Evolutionary conservation across 176 grass and related monocot species (phyloP).

Genomic region (Eremochloa ophiuroides): DNA sequence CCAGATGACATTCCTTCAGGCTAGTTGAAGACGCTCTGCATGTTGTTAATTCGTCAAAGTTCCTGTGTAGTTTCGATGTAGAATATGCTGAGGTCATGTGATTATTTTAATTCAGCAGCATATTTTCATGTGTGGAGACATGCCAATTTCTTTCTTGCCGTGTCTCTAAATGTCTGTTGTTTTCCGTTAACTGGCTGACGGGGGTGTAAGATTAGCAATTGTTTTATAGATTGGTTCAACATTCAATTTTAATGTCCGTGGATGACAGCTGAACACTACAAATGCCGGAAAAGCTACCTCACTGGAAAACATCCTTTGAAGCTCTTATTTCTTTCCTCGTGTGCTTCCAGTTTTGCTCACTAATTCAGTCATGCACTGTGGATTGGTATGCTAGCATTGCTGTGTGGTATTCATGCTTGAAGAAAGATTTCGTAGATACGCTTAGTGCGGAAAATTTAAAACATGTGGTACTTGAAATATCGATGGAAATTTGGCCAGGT

Average conservation of each 20-base stretch:
- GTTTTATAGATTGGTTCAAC: not conserved
- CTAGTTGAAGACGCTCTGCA: conserved; percentile 25
- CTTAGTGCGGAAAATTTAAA: too few relatives aligned
- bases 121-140: conserved; percentile 12
- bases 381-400: too few relatives aligned
- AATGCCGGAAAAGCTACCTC: not conserved
- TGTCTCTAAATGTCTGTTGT: not conserved
- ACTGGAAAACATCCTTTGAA: not conserved
- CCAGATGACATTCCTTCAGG: conserved; percentile 65
- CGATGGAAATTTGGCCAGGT: too few relatives aligned
- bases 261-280: not conserved
- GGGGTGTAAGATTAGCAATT: not conserved
- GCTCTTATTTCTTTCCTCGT: not conserved
- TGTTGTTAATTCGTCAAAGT: not conserved
- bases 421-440: too few relatives aligned
- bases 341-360: too few relatives aligned
- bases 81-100: conserved; percentile 7
- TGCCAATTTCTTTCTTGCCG: not conserved
- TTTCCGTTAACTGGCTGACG: not conserved
- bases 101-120: conserved; percentile 5
- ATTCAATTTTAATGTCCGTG: not conserved
- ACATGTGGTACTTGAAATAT: too few relatives aligned
- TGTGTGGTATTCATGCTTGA: too few relatives aligned
- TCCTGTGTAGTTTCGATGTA: not conserved
- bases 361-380: too few relatives aligned